phyloP scores from a whole-genome alignment of 2,329 filamentous ascomycete genomes.

The Rachicladosporium sp. region DNA sequence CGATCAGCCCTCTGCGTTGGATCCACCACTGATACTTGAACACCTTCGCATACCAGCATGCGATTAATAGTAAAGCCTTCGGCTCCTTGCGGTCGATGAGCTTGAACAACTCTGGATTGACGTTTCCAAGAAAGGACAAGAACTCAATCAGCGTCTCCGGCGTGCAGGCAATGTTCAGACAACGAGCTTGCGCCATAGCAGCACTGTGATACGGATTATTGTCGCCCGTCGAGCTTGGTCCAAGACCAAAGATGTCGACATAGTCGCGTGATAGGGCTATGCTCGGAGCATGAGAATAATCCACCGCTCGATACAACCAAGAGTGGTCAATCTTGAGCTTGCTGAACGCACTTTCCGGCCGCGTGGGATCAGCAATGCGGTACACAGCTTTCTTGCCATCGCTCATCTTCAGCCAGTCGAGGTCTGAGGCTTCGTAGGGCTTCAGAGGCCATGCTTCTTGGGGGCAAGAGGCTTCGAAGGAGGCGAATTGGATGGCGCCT shows the following conservation, averaged over 20 bases:
- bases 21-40: slow-evolving; percentile 39
- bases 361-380: slow-evolving; percentile 37
- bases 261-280: slow-evolving; percentile 3
- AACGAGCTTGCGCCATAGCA: slow-evolving; percentile 23
- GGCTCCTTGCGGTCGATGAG: slow-evolving; percentile 41
- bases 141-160: slow-evolving; percentile 34
- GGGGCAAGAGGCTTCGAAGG: slow-evolving; percentile 30
- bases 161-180: slow-evolving; percentile 25
- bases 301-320: neutral
- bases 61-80: slow-evolving; percentile 42
- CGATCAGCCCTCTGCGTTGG: slow-evolving; percentile 32
- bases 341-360: slow-evolving; percentile 37
- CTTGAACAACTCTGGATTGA: slow-evolving; percentile 31
- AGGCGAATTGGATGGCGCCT: slow-evolving; percentile 34
- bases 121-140: slow-evolving; percentile 35
- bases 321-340: slow-evolving; percentile 2
- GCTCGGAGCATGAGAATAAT: slow-evolving; percentile 9
- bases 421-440: slow-evolving; percentile 29
- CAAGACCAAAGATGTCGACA: slow-evolving; percentile 6
- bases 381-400: slow-evolving; percentile 45
- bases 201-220: slow-evolving; percentile 21
- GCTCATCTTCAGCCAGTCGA: slow-evolving; percentile 48
- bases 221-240: slow-evolving; percentile 9
- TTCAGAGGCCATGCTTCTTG: slow-evolving; percentile 46
- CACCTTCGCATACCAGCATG: slow-evolving; percentile 43